Base-by-base conservation (phyloP, 2,329 filamentous ascomycete genomes). In the Trichothecium sympodiale region DNA sequence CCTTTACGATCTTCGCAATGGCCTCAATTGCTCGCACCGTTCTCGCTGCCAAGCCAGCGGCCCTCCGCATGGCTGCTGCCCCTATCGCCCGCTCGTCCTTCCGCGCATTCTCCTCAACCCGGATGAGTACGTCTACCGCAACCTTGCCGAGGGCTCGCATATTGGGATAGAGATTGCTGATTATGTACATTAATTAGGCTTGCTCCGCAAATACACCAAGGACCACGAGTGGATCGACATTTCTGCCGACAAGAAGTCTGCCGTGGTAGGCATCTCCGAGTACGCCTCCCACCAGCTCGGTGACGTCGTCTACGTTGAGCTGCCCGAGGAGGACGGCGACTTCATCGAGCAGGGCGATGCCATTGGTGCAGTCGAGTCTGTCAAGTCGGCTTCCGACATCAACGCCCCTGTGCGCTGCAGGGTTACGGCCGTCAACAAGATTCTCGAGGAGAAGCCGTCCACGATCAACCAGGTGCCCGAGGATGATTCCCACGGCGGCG, bases 151-250 rank as follows among this genome's bases (percentile, higher is more conserved):
- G n/a, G n/a, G n/a, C n/a, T n/a, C n/a, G n/a, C n/a, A n/a, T n/a
- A n/a, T n/a, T n/a, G n/a, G n/a, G n/a, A n/a, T n/a, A n/a, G n/a
- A n/a, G n/a, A n/a, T n/a, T 13, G 31, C 17, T 17, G 5, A 25
- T 25, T 13, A 13, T n/a, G 9, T n/a, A 34, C 5, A 17, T 32
- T 20, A 32, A 17, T 14, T 43, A 83, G 79, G 63, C 51, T 65
- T 69, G 37, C 65, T 74, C 45, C 89, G 91, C 65, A 84, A 80
- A 59, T 98, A 94, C 71, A 95, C 91, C 46, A 82, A 88, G 59
- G 89, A 95, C 56, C 91, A 98, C 70, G 91, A 98, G 69, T 98
- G 91, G 91, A 79, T 98, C 57, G 87, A 95, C 62, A 67, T 94
- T 41, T 80, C 79, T 38, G 77, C 76, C 35, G 83, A 93, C 62